phyloP scores from a whole-genome alignment of 306 rosid species.

The Boehmeria nivea region DNA sequence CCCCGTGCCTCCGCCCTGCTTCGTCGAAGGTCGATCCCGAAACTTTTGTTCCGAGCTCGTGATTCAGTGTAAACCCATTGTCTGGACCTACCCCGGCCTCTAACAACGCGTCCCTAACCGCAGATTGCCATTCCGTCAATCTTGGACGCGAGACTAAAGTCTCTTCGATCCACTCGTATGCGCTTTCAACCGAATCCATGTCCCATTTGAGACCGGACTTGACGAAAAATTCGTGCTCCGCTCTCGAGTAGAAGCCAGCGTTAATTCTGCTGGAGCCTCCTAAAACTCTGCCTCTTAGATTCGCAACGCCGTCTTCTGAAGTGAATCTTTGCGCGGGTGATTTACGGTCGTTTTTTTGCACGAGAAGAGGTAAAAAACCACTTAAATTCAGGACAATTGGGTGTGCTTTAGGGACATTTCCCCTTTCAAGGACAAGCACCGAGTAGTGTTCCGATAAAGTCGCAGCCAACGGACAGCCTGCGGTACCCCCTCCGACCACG shows the following conservation, averaged over 20 bases:
- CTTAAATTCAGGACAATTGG: background rate
- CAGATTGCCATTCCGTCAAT: conserved; percentile 9
- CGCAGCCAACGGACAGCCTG: conserved; percentile 29
- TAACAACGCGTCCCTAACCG: background rate
- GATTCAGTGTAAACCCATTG: conserved; percentile 14
- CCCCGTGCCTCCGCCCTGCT: conserved; percentile 4
- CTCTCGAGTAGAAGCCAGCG: conserved; percentile 7
- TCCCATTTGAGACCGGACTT: conserved; percentile 20
- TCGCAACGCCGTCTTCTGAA: too few species aligned
- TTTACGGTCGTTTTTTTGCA: background rate
- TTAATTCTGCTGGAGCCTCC: conserved; percentile 26
- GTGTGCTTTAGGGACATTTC: conserved; percentile 15
- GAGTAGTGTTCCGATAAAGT: conserved; percentile 24
- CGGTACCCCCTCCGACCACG: conserved; percentile 32
- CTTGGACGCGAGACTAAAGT: background rate
- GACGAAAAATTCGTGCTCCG: background rate
- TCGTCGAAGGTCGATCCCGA: conserved; percentile 16
- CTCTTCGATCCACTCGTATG: conserved; percentile 24
- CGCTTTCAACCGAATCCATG: conserved; percentile 12
- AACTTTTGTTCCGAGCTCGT: conserved; percentile 7
- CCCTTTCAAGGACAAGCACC: conserved; percentile 30
- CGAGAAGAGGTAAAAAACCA: background rate
- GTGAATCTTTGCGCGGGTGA: conserved; percentile 10
- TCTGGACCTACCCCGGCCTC: conserved; percentile 21
- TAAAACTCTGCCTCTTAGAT: conserved; percentile 21